Evolutionary conservation across 2,329 filamentous ascomycete genomes (phyloP).

Genomic region (Botryosphaeria dothidea): DNA sequence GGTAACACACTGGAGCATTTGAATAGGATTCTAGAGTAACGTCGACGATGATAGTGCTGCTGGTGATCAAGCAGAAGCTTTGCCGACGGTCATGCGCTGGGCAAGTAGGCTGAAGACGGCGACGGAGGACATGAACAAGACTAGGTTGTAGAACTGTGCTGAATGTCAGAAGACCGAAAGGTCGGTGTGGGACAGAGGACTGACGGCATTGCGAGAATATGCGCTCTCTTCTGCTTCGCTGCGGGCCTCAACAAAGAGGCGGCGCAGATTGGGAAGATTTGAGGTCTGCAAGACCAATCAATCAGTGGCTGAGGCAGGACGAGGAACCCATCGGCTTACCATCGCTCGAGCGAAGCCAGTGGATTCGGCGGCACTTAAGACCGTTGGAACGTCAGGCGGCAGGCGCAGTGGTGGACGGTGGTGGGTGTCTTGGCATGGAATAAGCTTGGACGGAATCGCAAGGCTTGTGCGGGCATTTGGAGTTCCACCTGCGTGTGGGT

Average conservation of each 20-base stretch:
- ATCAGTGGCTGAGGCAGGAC: no score
- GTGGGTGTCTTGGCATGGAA: conserved; percentile 11
- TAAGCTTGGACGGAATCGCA: conserved; percentile 11
- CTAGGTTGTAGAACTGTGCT: conserved; percentile 89
- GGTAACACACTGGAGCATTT: not conserved
- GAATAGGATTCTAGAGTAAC: not conserved
- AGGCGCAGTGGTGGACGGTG: not conserved
- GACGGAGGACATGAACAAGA: conserved; percentile 94
- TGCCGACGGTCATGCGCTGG: conserved; percentile 67
- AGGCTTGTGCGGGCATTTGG: conserved; percentile 14
- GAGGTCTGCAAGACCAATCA: conserved; percentile 52
- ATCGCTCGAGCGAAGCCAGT: not conserved
- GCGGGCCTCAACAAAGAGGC: conserved; percentile 91
- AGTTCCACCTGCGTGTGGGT: conserved; percentile 25
- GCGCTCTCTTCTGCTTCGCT: conserved; percentile 93
- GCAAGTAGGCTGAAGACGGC: conserved; percentile 92
- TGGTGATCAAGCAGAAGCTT: not conserved
- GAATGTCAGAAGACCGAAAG: not conserved
- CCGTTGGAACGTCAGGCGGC: not conserved
- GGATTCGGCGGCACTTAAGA: not conserved
- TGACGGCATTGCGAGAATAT: conserved; percentile 87
- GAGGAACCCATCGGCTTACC: not conserved
- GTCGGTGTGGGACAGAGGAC: conserved; percentile 35
- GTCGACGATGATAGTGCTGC: not conserved
- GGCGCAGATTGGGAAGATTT: conserved; percentile 88